Evolutionary conservation across 2,329 filamentous ascomycete genomes (phyloP), one percentile per base, ranked within the genome.

Genomic region (Fusarium compactum): DNA sequence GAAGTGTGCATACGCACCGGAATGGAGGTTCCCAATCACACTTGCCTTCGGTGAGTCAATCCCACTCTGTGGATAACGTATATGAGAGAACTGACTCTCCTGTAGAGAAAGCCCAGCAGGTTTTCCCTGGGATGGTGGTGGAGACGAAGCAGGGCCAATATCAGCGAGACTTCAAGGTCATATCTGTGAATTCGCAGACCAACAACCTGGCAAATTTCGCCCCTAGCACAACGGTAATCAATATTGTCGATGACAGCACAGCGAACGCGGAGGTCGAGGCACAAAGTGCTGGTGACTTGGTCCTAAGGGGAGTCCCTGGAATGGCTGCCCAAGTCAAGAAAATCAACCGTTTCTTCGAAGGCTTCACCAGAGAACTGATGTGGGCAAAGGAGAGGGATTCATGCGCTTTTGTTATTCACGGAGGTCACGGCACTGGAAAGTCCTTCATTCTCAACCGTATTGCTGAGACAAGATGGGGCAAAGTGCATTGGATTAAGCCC

Each of bases 381-480:
- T 78, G 40, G 72, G 74, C 62, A 58, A 62, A 74, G 59, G 74
- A 81, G 69, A 71, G 75, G 30, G 79, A 75, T 71, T 82, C 86
- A 2, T 85, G 87, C 55, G 89, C 89, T 0, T 86, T 96, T 38
- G 85, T 96, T 25, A 84, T 98, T 7, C 91, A 97, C 77, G 95
- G 95, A 16, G 90, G 92, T 20, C 88, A 89, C 67, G 95, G 95
- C 14, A 97, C 93, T 1, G 95, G 95, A 25, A 98, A 98, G 81
- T 91, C 89, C 1, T 85, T 92, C 69, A 83, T 98, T 1, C 82
- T 98, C 2, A 79, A 91, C 18, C 87, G 88, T 32, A 84, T 98
- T 22, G 87, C 90, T 11, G 85, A 84, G 9, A 88, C 89, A 0
- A 86, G 85, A 62, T 97, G 94, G 92, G 89, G 88, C 24, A 88